phyloP scores from a whole-genome alignment of 148 eudicot species.

The Chenopodium berlandieri region DNA sequence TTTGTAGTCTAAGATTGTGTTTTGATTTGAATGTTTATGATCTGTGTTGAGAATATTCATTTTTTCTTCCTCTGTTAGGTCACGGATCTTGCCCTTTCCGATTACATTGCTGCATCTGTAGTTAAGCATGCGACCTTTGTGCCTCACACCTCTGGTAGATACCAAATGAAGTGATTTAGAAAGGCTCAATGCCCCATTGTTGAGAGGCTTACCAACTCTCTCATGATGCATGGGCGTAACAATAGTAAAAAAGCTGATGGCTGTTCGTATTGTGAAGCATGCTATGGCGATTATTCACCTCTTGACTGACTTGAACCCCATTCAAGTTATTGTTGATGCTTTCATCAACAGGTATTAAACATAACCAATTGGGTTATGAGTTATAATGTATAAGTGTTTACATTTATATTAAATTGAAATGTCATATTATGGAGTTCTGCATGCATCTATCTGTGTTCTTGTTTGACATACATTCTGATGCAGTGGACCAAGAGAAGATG shows the following conservation, averaged over 20 bases:
- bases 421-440: too few species aligned
- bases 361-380: not conserved
- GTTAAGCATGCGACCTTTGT: slow-evolving; percentile 36
- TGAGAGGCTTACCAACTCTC: slow-evolving; percentile 35
- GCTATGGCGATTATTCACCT: slow-evolving; percentile 37
- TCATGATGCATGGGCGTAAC: slow-evolving; percentile 41
- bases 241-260: slow-evolving; percentile 41
- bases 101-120: slow-evolving; percentile 28
- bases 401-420: too few species aligned
- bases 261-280: slow-evolving; percentile 36
- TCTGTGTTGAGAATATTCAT: too few species aligned
- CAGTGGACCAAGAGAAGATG: slow-evolving; percentile 41
- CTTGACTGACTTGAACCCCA: slow-evolving; percentile 35
- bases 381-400: too few species aligned
- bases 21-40: too few species aligned
- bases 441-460: not conserved
- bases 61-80: slow-evolving; percentile 19
- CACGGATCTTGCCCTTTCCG: slow-evolving; percentile 28
- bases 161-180: slow-evolving; percentile 35
- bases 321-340: slow-evolving; percentile 36
- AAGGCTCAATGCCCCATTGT: slow-evolving; percentile 38
- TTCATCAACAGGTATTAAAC: slow-evolving; percentile 26
- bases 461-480: not conserved
- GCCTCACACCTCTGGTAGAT: slow-evolving; percentile 37
- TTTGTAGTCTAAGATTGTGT: not conserved